Percentiles rank a stretch among this genome's conserved stretches.
Evolutionary conservation across 192 early-diverging fungal genomes (phyloP).

Genomic region (Entophlyctis helioformis): DNA sequence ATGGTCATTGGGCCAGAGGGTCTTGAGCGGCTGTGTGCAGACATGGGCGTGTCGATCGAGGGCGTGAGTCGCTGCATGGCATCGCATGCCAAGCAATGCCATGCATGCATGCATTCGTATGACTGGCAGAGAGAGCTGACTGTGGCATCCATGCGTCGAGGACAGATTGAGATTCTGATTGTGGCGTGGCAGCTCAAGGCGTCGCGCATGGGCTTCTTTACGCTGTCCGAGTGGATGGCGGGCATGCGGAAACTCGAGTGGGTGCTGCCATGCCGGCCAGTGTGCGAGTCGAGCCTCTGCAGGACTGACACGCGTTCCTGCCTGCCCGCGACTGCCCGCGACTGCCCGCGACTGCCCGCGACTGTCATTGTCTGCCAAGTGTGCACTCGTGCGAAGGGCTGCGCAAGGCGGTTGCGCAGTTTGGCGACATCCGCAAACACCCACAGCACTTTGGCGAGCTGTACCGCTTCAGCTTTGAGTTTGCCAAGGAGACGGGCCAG

Average conservation of each 20-base stretch:
- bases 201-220: constrained; percentile 16
- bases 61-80: background rate
- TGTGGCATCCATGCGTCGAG: background rate
- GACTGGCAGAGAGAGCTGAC: background rate
- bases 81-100: background rate
- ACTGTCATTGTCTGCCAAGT: constrained; percentile 1
- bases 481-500: constrained; percentile 49
- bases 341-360: background rate
- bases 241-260: constrained; percentile 12
- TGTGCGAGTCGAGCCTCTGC: background rate
- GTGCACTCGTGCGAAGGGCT: constrained; percentile 11
- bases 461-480: constrained; percentile 50
- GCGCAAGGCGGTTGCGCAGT: background rate
- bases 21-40: constrained; percentile 6
- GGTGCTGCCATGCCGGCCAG: background rate
- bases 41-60: constrained; percentile 4
- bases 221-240: constrained; percentile 10
- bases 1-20: constrained; percentile 20
- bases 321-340: background rate
- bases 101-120: background rate
- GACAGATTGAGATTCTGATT: constrained; percentile 14
- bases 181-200: constrained; percentile 15
- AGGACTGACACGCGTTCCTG: background rate
- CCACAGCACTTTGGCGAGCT: constrained; percentile 41
- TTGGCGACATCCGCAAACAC: constrained; percentile 4